Evolutionary conservation across 169 alveolate species (phyloP), one percentile per base, ranked within the genome.

Genomic region (Cryptosporidium sp.): DNA sequence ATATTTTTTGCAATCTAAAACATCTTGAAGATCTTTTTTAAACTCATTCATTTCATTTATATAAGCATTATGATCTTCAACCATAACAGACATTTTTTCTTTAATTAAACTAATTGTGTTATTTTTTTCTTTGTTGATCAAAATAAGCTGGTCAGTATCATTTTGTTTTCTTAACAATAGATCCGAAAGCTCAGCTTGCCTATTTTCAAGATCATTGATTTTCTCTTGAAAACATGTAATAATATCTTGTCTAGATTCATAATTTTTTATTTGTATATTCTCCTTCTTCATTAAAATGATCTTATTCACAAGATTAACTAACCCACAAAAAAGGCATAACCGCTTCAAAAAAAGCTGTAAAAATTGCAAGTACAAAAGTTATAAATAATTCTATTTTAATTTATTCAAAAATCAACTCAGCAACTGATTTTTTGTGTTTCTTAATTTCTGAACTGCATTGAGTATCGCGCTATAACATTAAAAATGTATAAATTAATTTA

Each of bases 151-250:
- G 12, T 59, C 50, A 10, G 43, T 16, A 16, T 80, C 68, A 80
- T 45, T 62, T 59, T 62, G 52, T 37, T 23, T 59, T 21, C 21
- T 29, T 37, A 23, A 10, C 12, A 80, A 37, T 37, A 29, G 14
- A 21, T 80, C 35, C 14, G 89, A n/a, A 43, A 80, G 23, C 4
- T 26, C 52, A 29, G 69, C 68, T 45, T 80, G 89, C 21, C 62
- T 48, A 26, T 43, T 67, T 59, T 80, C 89, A n/a, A 80, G 70
- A 26, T 26, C 35, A 59, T 48, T 59, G 12, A 80, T 80, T 37
- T 45, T 80, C 50, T 62, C 80, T 31, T 80, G 75, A 65, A 73
- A 73, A 14, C 3, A 37, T 23, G 26, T 18, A 39, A 35, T 73
- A n/a, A 33, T 21, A n/a, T 55, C 70, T 12, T 48, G 39, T 35